Evolutionary conservation across 192 early-diverging fungal genomes (phyloP).

Genomic region (Coemansia sp.): DNA sequence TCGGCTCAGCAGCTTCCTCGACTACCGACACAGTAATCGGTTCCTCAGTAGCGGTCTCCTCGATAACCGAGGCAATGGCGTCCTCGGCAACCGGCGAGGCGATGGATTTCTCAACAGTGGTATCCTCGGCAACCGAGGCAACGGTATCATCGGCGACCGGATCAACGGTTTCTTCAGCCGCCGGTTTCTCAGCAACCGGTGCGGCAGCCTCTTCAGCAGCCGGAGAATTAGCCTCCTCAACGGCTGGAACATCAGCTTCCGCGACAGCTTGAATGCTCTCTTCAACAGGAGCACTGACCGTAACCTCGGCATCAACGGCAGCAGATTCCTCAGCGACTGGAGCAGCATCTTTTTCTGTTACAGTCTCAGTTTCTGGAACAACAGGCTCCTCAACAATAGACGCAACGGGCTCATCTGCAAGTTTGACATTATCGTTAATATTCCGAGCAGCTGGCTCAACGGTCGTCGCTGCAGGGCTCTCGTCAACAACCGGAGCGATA

Average conservation of each 20-base stretch:
- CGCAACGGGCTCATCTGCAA: background rate
- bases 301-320: background rate
- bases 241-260: background rate
- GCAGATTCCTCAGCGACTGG: constrained; percentile 3
- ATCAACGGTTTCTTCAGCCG: background rate
- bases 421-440: background rate
- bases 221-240: background rate
- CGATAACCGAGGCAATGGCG: no score
- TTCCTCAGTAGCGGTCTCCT: background rate
- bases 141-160: no score
- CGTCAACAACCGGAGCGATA: background rate
- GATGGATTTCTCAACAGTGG: no score
- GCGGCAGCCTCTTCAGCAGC: background rate
- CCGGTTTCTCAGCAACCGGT: background rate
- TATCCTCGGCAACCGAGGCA: no score
- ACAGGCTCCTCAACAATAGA: background rate
- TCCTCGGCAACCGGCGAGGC: no score
- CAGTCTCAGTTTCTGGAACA: background rate
- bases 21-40: background rate
- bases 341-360: background rate
- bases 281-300: background rate
- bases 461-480: background rate
- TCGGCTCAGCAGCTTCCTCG: constrained; percentile 4
- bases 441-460: background rate
- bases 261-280: no score